Percentiles rank a stretch among this genome's conserved stretches.
Evolutionary conservation across 2,329 filamentous ascomycete genomes (phyloP).

Genomic region (Camillea tinctor): DNA sequence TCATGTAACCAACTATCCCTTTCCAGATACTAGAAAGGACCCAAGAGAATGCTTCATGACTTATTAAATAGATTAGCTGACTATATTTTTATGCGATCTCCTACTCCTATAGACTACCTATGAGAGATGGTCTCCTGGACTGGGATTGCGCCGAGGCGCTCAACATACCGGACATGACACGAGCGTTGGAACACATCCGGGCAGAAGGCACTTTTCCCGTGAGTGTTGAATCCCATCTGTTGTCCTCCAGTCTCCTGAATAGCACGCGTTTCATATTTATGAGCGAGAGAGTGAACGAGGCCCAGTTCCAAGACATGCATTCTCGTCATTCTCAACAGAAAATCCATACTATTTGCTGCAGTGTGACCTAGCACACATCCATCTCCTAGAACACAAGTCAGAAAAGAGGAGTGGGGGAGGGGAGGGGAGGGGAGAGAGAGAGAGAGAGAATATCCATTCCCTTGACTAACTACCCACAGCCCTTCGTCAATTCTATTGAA

Average conservation of each 20-base stretch:
- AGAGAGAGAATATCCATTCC: not conserved
- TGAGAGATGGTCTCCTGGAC: conserved; percentile 66
- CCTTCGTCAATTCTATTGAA: conserved; percentile 54
- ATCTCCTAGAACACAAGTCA: no score
- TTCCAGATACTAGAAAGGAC: not conserved
- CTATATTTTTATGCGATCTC: not conserved
- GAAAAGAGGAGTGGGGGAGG: no score
- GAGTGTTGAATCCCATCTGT: conserved; percentile 31
- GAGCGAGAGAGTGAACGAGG: no score
- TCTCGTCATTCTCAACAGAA: no score
- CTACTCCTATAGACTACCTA: conserved; percentile 47
- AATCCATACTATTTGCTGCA: no score
- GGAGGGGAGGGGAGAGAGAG: no score
- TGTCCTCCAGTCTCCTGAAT: no score
- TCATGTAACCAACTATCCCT: not conserved
- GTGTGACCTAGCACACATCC: no score
- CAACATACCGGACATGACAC: conserved; percentile 65
- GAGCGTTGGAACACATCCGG: conserved; percentile 69
- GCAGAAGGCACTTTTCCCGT: conserved; percentile 64
- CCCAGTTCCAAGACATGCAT: no score
- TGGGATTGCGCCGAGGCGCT: conserved; percentile 89
- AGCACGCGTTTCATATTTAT: no score
- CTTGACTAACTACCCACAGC: conserved; percentile 33
- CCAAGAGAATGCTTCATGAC: no score
- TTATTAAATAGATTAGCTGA: not conserved